These are phyloP conservation scores for Euphorbia lathyris DNA, from an alignment of 345 rosid genomes.

Conservation along the genomic window DNA sequence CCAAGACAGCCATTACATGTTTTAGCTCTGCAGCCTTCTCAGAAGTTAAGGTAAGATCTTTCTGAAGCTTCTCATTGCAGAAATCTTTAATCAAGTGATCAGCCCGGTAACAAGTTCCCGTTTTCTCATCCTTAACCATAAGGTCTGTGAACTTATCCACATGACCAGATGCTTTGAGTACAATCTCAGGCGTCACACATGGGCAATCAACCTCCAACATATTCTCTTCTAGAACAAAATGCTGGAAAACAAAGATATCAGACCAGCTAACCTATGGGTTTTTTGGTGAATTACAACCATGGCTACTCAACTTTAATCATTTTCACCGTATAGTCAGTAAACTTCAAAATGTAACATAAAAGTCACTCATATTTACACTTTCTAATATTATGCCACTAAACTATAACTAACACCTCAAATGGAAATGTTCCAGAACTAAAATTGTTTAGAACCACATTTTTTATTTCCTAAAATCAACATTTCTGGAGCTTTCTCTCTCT, in stretches of 20 bases:
- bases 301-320: too few relatives aligned
- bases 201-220: slow-evolving; percentile 97
- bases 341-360: too few relatives aligned
- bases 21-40: slow-evolving; percentile 85
- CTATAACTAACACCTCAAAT: too few relatives aligned
- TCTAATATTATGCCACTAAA: too few relatives aligned
- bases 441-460: too few relatives aligned
- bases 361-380: too few relatives aligned
- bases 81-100: slow-evolving; percentile 91
- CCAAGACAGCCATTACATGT: slow-evolving; percentile 72
- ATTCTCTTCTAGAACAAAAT: slow-evolving; percentile 87
- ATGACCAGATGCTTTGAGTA: slow-evolving; percentile 94
- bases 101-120: slow-evolving; percentile 82
- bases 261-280: neutral
- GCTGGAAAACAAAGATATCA: slow-evolving; percentile 41
- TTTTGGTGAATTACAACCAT: too few relatives aligned
- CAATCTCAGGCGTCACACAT: slow-evolving; percentile 91
- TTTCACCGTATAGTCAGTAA: too few relatives aligned
- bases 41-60: slow-evolving; percentile 59
- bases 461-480: too few relatives aligned
- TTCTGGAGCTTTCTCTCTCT: too few relatives aligned
- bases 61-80: slow-evolving; percentile 79
- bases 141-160: slow-evolving; percentile 97
- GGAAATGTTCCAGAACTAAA: too few relatives aligned
- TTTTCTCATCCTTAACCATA: slow-evolving; percentile 91